These are phyloP conservation scores for Mucor velutinosus DNA, from an alignment of 371 early-diverging fungal genomes.

Conservation along the genomic window DNA sequence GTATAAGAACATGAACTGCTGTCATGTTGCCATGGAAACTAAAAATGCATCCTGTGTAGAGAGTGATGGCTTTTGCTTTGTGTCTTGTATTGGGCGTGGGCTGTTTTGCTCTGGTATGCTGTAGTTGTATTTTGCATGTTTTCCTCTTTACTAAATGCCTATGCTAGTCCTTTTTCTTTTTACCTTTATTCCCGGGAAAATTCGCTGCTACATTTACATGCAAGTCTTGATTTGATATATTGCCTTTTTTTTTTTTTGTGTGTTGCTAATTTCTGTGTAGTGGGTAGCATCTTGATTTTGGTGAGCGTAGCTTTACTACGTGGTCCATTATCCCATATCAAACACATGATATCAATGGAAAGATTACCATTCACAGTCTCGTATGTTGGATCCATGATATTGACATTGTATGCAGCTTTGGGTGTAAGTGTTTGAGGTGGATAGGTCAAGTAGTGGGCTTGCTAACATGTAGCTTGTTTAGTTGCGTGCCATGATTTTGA, in stretches of 20 bases:
- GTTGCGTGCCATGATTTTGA: constrained; percentile 51
- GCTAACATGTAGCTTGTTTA: constrained; percentile 4
- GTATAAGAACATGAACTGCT: constrained; percentile 9
- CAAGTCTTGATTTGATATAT: constrained; percentile 23
- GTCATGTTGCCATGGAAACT: background rate
- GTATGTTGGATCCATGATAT: constrained; percentile 63
- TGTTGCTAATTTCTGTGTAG: constrained; percentile 9
- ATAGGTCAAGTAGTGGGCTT: background rate
- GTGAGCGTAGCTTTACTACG: constrained; percentile 64
- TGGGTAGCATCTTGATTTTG: constrained; percentile 51
- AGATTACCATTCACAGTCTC: constrained; percentile 61
- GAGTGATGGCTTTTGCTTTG: constrained; percentile 53
- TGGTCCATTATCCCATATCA: constrained; percentile 64
- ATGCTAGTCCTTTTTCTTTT: constrained; percentile 47
- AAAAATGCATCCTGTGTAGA: constrained; percentile 16
- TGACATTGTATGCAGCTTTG: constrained; percentile 64
- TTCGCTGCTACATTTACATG: constrained; percentile 67
- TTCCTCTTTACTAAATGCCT: background rate
- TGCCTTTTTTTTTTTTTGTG: background rate
- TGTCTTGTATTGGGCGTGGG: constrained; percentile 52
- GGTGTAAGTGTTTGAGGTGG: constrained; percentile 41
- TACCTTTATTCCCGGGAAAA: constrained; percentile 60
- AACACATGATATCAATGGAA: constrained; percentile 61
- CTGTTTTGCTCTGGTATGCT: constrained; percentile 46
- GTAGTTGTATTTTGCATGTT: background rate